A percentile compares a stretch with the other conserved stretches of the same genome.
These are phyloP conservation scores for Puccinellia tenuiflora DNA, from an alignment of 176 grass and related monocot species.

Conservation along the genomic window DNA sequence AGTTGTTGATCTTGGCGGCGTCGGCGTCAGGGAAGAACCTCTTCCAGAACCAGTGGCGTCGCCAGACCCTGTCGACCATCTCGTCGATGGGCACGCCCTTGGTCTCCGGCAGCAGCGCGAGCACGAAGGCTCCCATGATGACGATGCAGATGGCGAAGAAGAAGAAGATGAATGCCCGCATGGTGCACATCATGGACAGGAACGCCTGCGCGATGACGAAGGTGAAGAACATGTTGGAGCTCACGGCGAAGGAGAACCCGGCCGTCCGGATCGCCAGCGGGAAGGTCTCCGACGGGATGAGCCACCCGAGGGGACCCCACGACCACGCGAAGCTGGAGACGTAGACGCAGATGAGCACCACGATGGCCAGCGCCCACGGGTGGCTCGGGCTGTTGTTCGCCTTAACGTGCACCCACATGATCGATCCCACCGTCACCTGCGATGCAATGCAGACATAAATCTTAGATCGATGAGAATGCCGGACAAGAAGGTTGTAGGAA, in stretches of 20 bases:
- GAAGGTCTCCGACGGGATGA: background rate
- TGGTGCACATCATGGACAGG: background rate
- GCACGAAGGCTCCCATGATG: background rate
- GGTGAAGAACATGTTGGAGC: background rate
- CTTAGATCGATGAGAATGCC: background rate
- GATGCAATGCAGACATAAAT: background rate
- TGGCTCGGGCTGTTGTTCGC: background rate
- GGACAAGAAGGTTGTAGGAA: background rate
- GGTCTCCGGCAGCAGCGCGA: background rate
- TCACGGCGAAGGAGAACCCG: background rate
- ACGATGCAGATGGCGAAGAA: background rate
- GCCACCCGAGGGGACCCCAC: background rate
- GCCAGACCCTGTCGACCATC: background rate
- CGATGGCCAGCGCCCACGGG: background rate
- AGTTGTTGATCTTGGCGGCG: background rate
- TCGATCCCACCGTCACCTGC: background rate
- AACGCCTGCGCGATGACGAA: background rate
- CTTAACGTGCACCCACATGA: background rate
- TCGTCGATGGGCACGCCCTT: background rate
- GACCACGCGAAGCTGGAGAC: background rate
- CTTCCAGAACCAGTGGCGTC: background rate
- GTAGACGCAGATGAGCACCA: background rate
- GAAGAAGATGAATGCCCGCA: background rate
- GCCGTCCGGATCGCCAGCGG: background rate
- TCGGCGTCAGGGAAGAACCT: background rate